phyloP scores from a whole-genome alignment of 495 filamentous ascomycete species.

The Neurospora sp. region DNA sequence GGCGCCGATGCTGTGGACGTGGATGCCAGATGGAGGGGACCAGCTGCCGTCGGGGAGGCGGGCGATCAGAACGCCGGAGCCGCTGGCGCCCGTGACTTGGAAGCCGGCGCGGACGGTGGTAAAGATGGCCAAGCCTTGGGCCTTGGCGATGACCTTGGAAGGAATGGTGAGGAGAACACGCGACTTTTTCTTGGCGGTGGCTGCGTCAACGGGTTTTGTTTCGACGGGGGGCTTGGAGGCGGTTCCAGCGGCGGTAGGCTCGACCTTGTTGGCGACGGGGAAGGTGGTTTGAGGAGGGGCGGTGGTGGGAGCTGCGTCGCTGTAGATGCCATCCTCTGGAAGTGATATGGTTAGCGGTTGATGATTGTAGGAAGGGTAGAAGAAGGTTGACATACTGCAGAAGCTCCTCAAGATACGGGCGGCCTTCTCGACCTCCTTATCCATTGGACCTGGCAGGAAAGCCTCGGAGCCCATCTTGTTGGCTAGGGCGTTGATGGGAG shows the following conservation, averaged over 20 bases:
- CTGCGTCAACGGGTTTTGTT: not conserved
- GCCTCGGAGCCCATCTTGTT: slow-evolving; percentile 52
- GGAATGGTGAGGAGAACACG: slow-evolving; percentile 58
- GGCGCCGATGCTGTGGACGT: slow-evolving; percentile 64
- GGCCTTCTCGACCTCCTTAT: slow-evolving; percentile 80
- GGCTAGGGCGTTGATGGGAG: slow-evolving; percentile 57
- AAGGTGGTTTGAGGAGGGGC: slow-evolving; percentile 4
- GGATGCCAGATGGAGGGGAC: slow-evolving; percentile 67
- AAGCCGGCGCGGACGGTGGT: slow-evolving; percentile 74
- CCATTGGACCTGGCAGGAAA: slow-evolving; percentile 67
- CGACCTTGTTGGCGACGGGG: slow-evolving; percentile 2
- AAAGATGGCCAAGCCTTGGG: slow-evolving; percentile 73
- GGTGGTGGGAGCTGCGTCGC: slow-evolving; percentile 7
- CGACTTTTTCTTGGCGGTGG: slow-evolving; percentile 16
- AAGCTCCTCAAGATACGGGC: slow-evolving; percentile 72
- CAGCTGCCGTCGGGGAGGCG: slow-evolving; percentile 62
- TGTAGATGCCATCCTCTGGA: slow-evolving; percentile 24
- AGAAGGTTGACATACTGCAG: slow-evolving; percentile 40
- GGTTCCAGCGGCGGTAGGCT: slow-evolving; percentile 1
- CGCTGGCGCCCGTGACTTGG: slow-evolving; percentile 68
- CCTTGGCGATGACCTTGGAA: slow-evolving; percentile 57
- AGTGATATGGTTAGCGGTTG: not conserved
- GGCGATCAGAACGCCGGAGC: slow-evolving; percentile 61
- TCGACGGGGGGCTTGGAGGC: not conserved
- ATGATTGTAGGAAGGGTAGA: no score